Conservation (phyloP, 192 early-diverging fungal genomes). For the Gamsiella multidivaricata region DNA sequence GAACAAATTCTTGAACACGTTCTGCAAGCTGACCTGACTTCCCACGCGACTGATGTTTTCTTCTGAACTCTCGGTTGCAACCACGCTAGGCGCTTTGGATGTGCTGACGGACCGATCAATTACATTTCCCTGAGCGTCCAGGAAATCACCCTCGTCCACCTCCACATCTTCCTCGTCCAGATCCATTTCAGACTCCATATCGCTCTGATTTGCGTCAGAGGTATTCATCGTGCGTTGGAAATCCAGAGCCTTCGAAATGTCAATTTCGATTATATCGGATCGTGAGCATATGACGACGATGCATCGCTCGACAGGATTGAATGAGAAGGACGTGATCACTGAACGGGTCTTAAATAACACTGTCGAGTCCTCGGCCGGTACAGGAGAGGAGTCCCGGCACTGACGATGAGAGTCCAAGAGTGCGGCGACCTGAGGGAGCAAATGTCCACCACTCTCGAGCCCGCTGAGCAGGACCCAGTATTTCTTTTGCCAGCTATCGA, state of each 20-base stretch:
- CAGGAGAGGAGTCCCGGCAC: conserved; percentile 31
- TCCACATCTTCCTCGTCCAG: conserved; percentile 34
- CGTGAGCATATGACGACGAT: conserved; percentile 73
- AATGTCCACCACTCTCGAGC: conserved; percentile 47
- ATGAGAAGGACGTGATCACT: conserved; percentile 59
- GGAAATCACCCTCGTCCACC: conserved; percentile 30
- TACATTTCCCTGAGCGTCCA: conserved; percentile 44
- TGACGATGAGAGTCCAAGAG: conserved; percentile 40
- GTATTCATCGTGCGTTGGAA: conserved; percentile 26
- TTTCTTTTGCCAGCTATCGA: conserved; percentile 49
- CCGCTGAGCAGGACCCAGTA: conserved; percentile 53
- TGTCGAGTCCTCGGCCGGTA: conserved; percentile 32
- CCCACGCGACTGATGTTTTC: conserved; percentile 24
- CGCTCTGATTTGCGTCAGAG: conserved; percentile 33
- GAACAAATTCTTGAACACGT: conserved; percentile 47
- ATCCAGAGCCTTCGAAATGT: conserved; percentile 62
- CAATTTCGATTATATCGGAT: conserved; percentile 76
- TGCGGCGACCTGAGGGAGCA: conserved; percentile 28
- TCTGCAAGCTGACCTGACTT: conserved; percentile 37
- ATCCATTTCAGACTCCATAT: conserved; percentile 53
- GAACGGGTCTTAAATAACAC: conserved; percentile 57
- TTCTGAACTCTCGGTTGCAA: conserved; percentile 32
- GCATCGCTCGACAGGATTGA: conserved; percentile 68
- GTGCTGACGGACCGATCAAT: conserved; percentile 28
- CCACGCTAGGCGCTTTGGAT: conserved; percentile 33